Percentiles rank a stretch among this genome's conserved stretches.
These are phyloP conservation scores for Leccinum variicolor DNA, from an alignment of 768 basidiomycete species.

Conservation along the genomic window DNA sequence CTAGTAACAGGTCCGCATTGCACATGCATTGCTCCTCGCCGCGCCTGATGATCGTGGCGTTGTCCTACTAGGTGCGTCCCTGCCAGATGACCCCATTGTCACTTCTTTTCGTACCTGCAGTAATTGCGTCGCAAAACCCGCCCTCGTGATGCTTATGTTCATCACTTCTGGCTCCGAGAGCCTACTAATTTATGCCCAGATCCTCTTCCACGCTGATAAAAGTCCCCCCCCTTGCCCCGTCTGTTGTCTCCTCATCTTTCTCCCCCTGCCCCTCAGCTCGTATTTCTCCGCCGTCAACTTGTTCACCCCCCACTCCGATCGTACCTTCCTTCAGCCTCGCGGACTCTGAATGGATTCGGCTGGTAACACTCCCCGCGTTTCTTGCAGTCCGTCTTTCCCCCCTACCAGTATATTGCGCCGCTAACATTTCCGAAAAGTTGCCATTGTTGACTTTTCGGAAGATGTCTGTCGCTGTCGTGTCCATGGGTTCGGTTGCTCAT, in stretches of 20 bases:
- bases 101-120: slow-evolving; percentile 6
- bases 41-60: slow-evolving; percentile 20
- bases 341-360: slow-evolving; percentile 35
- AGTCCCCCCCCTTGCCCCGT: slow-evolving; percentile 1
- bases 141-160: slow-evolving; percentile 16
- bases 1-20: slow-evolving; percentile 9
- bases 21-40: slow-evolving; percentile 9
- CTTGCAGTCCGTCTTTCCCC: slow-evolving; percentile 61
- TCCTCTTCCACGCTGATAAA: slow-evolving; percentile 15
- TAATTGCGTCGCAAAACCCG: neutral
- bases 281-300: neutral
- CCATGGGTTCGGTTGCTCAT: neutral
- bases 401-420: neutral
- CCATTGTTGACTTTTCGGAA: slow-evolving; percentile 78
- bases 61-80: slow-evolving; percentile 8
- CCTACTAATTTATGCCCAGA: slow-evolving; percentile 12
- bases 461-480: slow-evolving; percentile 41
- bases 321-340: neutral
- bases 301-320: neutral
- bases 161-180: slow-evolving; percentile 13
- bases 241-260: neutral
- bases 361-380: slow-evolving; percentile 53
- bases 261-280: neutral
- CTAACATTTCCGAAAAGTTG: slow-evolving; percentile 44
- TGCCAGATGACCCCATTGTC: slow-evolving; percentile 3